Percentiles rank a stretch among this genome's conserved stretches.
phyloP scores from a whole-genome alignment of 2,329 filamentous ascomycete genomes.

The Pseudonectria foliicola region DNA sequence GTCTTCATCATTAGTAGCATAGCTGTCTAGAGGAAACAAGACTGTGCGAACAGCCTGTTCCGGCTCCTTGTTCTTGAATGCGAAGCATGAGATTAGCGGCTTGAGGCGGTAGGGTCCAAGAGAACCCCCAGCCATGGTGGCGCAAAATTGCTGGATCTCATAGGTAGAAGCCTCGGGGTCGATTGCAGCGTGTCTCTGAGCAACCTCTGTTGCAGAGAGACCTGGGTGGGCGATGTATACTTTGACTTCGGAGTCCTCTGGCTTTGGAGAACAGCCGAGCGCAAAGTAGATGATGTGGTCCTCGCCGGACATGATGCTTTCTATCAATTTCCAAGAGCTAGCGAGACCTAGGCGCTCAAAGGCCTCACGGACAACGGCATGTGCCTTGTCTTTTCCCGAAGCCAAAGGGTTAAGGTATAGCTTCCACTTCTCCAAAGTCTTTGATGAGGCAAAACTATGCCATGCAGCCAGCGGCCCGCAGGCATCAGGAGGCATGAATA shows the following conservation, averaged over 20 bases:
- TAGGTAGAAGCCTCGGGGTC: not conserved
- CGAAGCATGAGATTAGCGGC: not conserved
- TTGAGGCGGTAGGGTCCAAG: not conserved
- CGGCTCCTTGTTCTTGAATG: not conserved
- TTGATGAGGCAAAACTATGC: constrained; percentile 1
- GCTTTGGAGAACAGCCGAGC: not conserved
- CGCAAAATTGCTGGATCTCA: not conserved
- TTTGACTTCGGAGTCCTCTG: not conserved
- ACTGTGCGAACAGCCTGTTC: not conserved
- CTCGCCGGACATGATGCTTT: not conserved
- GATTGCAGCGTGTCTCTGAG: not conserved
- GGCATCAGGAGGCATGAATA: not conserved
- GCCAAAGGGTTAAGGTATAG: not conserved
- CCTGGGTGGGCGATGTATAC: not conserved
- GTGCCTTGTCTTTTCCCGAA: not conserved
- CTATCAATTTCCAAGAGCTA: not conserved
- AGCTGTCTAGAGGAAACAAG: not conserved
- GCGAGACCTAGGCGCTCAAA: not conserved
- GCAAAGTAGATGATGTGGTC: not conserved
- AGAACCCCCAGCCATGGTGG: not conserved
- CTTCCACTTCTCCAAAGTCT: not conserved
- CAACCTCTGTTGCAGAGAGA: not conserved
- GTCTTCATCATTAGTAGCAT: not conserved
- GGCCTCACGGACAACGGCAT: not conserved
- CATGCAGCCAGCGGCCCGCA: not conserved